Conservation (phyloP, 2,329 filamentous ascomycete genomes). For the Biscogniauxia marginata region DNA sequence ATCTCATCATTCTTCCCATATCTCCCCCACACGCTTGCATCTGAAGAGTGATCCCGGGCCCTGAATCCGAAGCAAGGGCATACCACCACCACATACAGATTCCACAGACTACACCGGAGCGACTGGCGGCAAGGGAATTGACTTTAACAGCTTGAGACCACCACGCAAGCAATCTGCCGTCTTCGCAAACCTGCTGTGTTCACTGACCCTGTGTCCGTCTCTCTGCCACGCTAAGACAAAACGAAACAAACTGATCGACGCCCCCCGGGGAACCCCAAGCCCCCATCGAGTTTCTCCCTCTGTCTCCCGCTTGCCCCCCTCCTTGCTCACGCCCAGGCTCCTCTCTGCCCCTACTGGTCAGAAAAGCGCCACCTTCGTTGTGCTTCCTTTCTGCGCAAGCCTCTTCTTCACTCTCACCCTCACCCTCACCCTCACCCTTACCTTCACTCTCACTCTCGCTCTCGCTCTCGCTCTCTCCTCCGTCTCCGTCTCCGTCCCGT, state of each 20-base stretch:
- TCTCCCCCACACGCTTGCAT: background rate
- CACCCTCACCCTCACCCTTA: background rate
- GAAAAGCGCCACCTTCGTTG: slow-evolving; percentile 1
- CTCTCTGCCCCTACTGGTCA: slow-evolving; percentile 1
- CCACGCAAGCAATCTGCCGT: background rate
- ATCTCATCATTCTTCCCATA: background rate
- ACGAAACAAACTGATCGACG: background rate
- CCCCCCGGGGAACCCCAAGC: background rate
- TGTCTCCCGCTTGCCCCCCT: background rate
- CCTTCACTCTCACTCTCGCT: background rate
- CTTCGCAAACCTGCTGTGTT: background rate
- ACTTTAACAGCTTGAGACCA: background rate
- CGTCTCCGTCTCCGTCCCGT: background rate
- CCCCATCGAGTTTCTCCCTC: background rate
- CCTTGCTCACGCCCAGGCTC: slow-evolving; percentile 1
- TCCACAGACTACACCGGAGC: too few species aligned
- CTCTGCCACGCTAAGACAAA: background rate
- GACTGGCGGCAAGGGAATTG: too few species aligned
- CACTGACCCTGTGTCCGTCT: background rate
- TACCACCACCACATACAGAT: too few species aligned
- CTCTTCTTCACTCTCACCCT: slow-evolving; percentile 1
- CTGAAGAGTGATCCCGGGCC: background rate
- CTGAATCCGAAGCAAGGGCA: background rate
- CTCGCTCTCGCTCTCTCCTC: background rate
- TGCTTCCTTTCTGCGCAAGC: slow-evolving; percentile 5